Conservation (phyloP, 352 stramenopile genomes). For the Phytophthora pini region DNA sequence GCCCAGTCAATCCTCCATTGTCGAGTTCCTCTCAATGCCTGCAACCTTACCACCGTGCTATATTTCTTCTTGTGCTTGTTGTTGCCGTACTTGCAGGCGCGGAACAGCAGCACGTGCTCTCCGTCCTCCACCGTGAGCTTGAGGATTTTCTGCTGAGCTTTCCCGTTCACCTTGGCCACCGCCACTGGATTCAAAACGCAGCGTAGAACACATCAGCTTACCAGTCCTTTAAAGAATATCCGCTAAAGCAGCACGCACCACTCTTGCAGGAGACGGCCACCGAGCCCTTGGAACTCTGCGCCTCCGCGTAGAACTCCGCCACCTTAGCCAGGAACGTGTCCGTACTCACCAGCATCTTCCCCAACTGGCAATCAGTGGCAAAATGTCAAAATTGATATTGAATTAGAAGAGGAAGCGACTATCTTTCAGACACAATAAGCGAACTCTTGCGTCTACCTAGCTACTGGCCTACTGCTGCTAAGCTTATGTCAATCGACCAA, state of each 20-base stretch:
- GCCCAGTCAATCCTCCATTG: slow-evolving; percentile 8
- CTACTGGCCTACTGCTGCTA: background rate
- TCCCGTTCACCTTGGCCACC: slow-evolving; percentile 43
- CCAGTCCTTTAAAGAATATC: background rate
- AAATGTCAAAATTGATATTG: slow-evolving; percentile 28
- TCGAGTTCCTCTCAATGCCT: background rate
- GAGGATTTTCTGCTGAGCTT: slow-evolving; percentile 44
- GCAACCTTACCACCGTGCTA: slow-evolving; percentile 62
- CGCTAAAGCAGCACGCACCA: slow-evolving; percentile 37
- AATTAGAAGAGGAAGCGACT: slow-evolving; percentile 9
- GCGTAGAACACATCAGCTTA: slow-evolving; percentile 9
- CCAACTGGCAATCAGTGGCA: slow-evolving; percentile 10
- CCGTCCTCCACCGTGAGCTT: slow-evolving; percentile 47
- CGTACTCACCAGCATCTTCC: slow-evolving; percentile 64
- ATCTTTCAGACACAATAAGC: slow-evolving; percentile 24
- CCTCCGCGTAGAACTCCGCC: slow-evolving; percentile 57
- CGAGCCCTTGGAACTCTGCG: slow-evolving; percentile 50
- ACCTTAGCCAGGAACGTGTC: slow-evolving; percentile 74
- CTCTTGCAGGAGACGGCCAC: slow-evolving; percentile 76
- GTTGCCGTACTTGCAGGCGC: slow-evolving; percentile 82
- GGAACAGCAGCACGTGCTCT: slow-evolving; percentile 76
- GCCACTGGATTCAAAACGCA: slow-evolving; percentile 31
- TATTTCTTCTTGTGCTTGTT: slow-evolving; percentile 91
- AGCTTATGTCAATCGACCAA: slow-evolving; percentile 43
- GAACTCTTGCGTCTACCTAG: slow-evolving; percentile 6